phyloP scores from a whole-genome alignment of 2,329 filamentous ascomycete genomes.

The Xylaria sp. region DNA sequence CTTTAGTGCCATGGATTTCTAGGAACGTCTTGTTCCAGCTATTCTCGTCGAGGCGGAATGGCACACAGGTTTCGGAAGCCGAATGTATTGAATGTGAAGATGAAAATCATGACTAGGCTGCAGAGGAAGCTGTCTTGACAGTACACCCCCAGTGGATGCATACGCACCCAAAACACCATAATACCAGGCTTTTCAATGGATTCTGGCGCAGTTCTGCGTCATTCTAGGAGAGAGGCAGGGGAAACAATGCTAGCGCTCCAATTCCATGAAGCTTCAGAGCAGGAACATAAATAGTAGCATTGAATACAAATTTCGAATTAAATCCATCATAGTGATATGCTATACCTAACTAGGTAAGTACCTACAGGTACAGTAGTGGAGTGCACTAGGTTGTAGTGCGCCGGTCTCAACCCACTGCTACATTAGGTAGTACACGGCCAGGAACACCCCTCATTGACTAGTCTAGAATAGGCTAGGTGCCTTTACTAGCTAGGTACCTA shows the following conservation, averaged over 20 bases:
- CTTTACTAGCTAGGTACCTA: too few species aligned
- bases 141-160: background rate
- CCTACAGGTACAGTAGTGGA: background rate
- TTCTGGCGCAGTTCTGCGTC: background rate
- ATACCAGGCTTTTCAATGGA: background rate
- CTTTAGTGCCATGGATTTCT: slow-evolving; percentile 38
- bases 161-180: background rate
- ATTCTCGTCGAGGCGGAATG: slow-evolving; percentile 1
- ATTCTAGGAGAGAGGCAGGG: too few species aligned
- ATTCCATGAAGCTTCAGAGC: too few species aligned
- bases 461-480: too few species aligned
- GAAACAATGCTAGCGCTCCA: background rate
- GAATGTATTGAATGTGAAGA: slow-evolving; percentile 4
- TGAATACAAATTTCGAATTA: background rate
- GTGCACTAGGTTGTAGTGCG: too few species aligned
- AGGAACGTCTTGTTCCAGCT: slow-evolving; percentile 5
- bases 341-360: background rate
- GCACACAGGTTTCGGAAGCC: slow-evolving; percentile 11
- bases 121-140: slow-evolving; percentile 6
- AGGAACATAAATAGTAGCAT: background rate
- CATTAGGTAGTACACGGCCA: too few species aligned
- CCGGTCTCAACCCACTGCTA: too few species aligned
- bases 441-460: too few species aligned
- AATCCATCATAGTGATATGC: too few species aligned
- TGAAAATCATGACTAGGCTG: background rate